Evolutionary conservation across 2,329 filamentous ascomycete genomes (phyloP).

Genomic region (Colletotrichum sp.): DNA sequence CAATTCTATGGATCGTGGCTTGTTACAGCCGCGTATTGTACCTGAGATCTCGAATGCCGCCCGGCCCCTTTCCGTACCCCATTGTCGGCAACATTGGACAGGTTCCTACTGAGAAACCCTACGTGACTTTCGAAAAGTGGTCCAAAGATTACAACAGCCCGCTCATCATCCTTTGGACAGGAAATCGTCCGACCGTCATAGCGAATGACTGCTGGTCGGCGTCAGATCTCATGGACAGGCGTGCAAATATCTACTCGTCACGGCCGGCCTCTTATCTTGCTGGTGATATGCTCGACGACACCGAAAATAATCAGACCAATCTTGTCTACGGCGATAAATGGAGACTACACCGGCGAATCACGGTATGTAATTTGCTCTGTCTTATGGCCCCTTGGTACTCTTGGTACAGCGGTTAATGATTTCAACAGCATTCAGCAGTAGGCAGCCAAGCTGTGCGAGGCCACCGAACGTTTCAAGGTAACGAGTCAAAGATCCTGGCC

Average conservation of each 20-base stretch:
- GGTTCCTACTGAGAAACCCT: not conserved
- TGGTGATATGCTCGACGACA: not conserved
- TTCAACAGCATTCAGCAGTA: not conserved
- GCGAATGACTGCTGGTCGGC: not conserved
- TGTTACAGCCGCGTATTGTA: too few relatives aligned
- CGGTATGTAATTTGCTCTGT: not conserved
- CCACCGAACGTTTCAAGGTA: not conserved
- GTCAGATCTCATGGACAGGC: not conserved
- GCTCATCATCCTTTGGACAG: not conserved
- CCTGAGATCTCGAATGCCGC: not conserved
- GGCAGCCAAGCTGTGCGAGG: not conserved
- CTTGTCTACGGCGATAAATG: not conserved
- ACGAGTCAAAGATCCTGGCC: not conserved
- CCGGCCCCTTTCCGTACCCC: not conserved
- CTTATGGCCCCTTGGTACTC: too few relatives aligned
- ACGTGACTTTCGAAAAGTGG: not conserved
- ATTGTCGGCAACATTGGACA: not conserved
- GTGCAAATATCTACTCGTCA: not conserved
- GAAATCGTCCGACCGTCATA: not conserved
- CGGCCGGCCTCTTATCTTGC: not conserved
- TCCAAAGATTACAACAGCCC: not conserved
- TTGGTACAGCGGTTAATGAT: not conserved
- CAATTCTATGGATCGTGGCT: too few relatives aligned
- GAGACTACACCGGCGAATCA: not conserved
- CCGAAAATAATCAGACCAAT: not conserved